Evolutionary conservation across 2,329 filamentous ascomycete species (phyloP).

Genomic region (Aurifilum marmelostoma): DNA sequence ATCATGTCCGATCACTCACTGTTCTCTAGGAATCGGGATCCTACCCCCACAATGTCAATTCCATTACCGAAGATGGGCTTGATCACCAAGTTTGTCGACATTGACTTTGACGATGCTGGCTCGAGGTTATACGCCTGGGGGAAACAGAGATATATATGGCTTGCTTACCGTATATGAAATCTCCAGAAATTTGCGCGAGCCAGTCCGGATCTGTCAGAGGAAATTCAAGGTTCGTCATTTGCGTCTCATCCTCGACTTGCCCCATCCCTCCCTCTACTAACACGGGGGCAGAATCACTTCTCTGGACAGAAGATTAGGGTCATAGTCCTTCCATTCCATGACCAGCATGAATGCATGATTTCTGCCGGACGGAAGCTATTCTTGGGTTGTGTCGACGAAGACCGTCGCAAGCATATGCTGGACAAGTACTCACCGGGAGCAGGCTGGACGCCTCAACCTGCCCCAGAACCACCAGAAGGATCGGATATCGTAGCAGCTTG

Average conservation of each 20-base stretch:
- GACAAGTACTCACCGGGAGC: not conserved
- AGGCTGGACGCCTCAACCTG: conserved; percentile 2
- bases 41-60: not conserved
- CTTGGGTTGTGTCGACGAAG: conserved; percentile 9
- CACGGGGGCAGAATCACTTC: conserved; percentile 7
- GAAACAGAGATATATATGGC: conserved; percentile 5
- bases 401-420: not conserved
- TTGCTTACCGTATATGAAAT: conserved; percentile 9
- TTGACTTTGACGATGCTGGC: conserved; percentile 15
- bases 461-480: not conserved
- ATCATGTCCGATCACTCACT: not conserved
- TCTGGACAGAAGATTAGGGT: conserved; percentile 10
- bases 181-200: not conserved
- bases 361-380: conserved; percentile 17
- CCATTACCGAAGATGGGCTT: not conserved
- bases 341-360: conserved; percentile 10
- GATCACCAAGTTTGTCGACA: conserved; percentile 17
- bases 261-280: not conserved
- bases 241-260: not conserved
- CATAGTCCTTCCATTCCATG: conserved; percentile 7
- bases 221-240: conserved; percentile 9
- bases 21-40: not conserved
- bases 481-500: conserved; percentile 5
- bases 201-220: not conserved
- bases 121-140: conserved; percentile 19